Percentiles rank a stretch among this genome's conserved stretches.
These are phyloP conservation scores for Pichia sp. DNA, from an alignment of 1,139 yeast species.

Conservation along the genomic window DNA sequence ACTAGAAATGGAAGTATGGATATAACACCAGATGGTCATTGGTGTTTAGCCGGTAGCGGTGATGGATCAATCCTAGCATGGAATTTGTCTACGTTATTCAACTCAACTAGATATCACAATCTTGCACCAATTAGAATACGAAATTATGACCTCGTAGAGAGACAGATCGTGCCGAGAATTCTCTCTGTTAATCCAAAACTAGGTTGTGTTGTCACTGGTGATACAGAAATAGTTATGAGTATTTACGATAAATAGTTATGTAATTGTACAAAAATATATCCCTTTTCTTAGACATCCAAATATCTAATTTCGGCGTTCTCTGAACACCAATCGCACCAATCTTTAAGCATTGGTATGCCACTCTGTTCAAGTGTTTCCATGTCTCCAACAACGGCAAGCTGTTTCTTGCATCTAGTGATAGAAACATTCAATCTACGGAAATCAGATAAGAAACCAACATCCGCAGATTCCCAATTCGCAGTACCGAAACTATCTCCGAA, in stretches of 20 bases:
- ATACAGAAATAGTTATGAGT: constrained; percentile 43
- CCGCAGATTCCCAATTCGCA: constrained; percentile 32
- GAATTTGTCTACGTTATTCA: constrained; percentile 43
- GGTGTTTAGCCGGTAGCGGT: constrained; percentile 63
- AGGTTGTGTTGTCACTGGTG: constrained; percentile 80
- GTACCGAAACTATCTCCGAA: constrained; percentile 5
- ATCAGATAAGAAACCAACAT: constrained; percentile 77
- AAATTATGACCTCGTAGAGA: constrained; percentile 7
- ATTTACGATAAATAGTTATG: constrained; percentile 35
- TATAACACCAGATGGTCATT: constrained; percentile 81
- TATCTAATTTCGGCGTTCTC: constrained; percentile 67
- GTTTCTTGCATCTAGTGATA: constrained; percentile 86
- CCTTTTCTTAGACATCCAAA: constrained; percentile 24
- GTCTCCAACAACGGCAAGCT: constrained; percentile 84
- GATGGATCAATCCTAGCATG: constrained; percentile 59
- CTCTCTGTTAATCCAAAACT: constrained; percentile 76
- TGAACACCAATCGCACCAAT: constrained; percentile 76
- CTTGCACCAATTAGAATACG: constrained; percentile 5
- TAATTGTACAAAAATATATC: constrained; percentile 3
- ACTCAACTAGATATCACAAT: too few relatives aligned
- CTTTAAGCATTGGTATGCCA: constrained; percentile 49
- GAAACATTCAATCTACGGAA: constrained; percentile 81
- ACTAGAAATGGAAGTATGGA: constrained; percentile 26
- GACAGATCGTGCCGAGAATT: constrained; percentile 52
- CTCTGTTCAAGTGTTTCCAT: constrained; percentile 53